Conservation (phyloP, 257 asterid species). For the Gynochthodes officinalis region DNA sequence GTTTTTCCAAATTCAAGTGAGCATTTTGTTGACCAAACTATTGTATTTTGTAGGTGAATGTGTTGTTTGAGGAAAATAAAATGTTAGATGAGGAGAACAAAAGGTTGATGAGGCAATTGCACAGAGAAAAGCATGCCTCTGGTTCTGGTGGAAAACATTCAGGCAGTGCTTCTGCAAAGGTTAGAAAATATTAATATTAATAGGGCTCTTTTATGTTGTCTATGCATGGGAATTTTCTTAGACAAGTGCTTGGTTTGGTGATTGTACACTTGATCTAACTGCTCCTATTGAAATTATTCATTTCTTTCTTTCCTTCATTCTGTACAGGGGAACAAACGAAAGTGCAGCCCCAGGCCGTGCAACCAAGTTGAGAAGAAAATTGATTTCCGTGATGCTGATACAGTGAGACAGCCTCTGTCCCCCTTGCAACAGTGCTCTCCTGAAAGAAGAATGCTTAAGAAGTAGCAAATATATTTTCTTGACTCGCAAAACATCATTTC, state of each 20-base stretch:
- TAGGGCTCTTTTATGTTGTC: not conserved
- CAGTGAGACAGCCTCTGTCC: conserved; percentile 67
- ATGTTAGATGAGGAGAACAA: conserved; percentile 54
- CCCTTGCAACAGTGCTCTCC: conserved; percentile 67
- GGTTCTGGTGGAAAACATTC: conserved; percentile 47
- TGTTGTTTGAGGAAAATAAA: conserved; percentile 58
- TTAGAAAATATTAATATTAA: conserved; percentile 14
- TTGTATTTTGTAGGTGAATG: conserved; percentile 49
- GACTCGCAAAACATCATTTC: not conserved
- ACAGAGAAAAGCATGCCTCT: conserved; percentile 45
- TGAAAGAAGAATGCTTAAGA: conserved; percentile 51
- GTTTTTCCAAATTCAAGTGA: not conserved
- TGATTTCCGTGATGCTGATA: conserved; percentile 47
- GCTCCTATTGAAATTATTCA: not conserved
- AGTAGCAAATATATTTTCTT: conserved; percentile 24
- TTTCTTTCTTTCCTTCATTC: conserved; percentile 6
- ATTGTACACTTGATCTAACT: too few species aligned
- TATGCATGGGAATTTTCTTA: not conserved
- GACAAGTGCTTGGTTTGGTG: not conserved
- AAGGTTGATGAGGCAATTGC: conserved; percentile 45
- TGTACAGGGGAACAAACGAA: conserved; percentile 66
- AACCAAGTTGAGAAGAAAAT: conserved; percentile 55
- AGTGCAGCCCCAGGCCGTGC: conserved; percentile 57
- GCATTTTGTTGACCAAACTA: not conserved
- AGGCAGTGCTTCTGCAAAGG: conserved; percentile 61